Evolutionary conservation across 306 rosid genomes (phyloP), one percentile per base, ranked within the genome.

Genomic region (Spatholobus suberectus): DNA sequence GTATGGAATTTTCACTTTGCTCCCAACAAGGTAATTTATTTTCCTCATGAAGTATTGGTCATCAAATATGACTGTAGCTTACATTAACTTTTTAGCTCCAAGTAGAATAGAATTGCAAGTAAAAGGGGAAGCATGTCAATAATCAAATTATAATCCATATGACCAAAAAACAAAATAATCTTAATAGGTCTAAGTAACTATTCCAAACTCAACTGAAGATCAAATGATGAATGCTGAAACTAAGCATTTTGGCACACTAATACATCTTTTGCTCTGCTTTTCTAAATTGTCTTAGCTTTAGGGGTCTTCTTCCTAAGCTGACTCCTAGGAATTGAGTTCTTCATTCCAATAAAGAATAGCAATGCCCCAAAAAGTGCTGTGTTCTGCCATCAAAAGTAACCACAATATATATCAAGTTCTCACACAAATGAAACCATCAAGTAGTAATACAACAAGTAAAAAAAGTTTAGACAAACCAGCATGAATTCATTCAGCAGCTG

Each of bases 271-370:
- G 40, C 61, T 24, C 65, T 80, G 73, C 76, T 37, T 54, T 20
- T 77, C 80, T 90, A 92, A 80, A 12, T 62, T 6, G 91, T 83
- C 75, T 92, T 92, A n/a, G 98, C 40, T 83, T 94, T 94, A 21
- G 76, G 91, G 59, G 85, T 85, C 85, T 89, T 92, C 91, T 89
- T 94, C 89, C 87, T 90, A 67, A 41, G 69, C 76, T 87, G 93
- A 72, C 89, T 89, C 87, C 78, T 87, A 46, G 89, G 83, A 78
- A 87, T 89, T 35, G 95, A 87, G 86, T 85, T 92, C 90, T 90
- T 94, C 86, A 92, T 90, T 77, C 95, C 98, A 3, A 92, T 80
- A 86, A 92, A 94, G 89, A 94, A 92, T 23, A 94, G 87, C 83
- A 92, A 83, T 21, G 98, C 94, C 67, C 98, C 98, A 57, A 90